Base-by-base conservation (phyloP, 139 green algal species). In the Chlamydomonas sp. region DNA sequence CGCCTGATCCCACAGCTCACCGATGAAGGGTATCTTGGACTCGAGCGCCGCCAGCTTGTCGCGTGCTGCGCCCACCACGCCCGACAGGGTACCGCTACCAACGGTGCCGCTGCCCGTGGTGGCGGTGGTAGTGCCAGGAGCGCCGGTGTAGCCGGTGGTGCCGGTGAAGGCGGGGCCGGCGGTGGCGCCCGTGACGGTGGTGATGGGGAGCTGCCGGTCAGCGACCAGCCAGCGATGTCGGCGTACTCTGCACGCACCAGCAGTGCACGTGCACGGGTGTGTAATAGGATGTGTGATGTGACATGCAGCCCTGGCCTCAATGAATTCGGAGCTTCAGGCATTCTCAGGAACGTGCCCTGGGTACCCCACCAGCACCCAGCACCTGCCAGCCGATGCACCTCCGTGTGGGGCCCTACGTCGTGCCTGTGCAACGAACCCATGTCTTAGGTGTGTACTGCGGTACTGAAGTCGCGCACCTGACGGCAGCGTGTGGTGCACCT, bases 401-500 rank as follows among this genome's bases (percentile, higher is more conserved):
- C 31, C 31, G 31, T 49, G 31, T 49, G 31, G 31, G 31, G 31
- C 31, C 31, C 31, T 49, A 49, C 31, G 31, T 49, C 31, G 31
- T 49, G 31, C 31, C 31, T 49, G 31, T 49, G 31, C 31, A 49
- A 49, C 31, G 31, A 49, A 49, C 31, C 31, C 31, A 49, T 49
- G 0, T 49, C 31, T 49, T 49, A 49, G 31, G 31, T 49, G 31
- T 49, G 31, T 49, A 49, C 31, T 49, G 31, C 31, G 31, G 31
- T 49, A 49, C 31, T 49, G 31, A 49, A 49, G 31, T 31, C 14
- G 8, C 75, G 7, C 31, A 84, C 79, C 79, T 2, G 79, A 15
- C 12, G 80, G 80, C 67, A 85, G 80, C 59, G 63, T 59, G 5
- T 18, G 18, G 57, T 78, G 71, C 57, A 85, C 66, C 80, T 85